phyloP scores from a whole-genome alignment of 202 grass and related monocot genomes.

The Schoenoplectus triqueter region DNA sequence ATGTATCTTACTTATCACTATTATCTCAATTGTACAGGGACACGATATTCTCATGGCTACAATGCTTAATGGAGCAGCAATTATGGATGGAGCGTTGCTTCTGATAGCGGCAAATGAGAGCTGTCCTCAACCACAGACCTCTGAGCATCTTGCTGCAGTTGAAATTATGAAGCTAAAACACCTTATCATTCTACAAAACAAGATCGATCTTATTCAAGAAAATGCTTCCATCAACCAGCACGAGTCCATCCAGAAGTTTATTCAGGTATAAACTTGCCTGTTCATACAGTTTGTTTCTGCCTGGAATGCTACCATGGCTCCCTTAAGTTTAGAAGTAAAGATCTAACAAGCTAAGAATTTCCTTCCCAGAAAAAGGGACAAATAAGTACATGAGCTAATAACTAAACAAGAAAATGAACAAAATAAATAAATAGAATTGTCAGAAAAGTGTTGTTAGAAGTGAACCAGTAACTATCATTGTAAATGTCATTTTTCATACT shows the following conservation, averaged over 20 bases:
- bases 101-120: conserved; percentile 95
- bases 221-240: conserved; percentile 93
- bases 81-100: conserved; percentile 97
- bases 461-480: not conserved
- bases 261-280: conserved; percentile 54
- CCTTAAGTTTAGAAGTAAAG: not conserved
- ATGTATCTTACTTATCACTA: not conserved
- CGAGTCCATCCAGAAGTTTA: conserved; percentile 92
- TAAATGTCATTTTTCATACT: not conserved
- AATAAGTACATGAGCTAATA: not conserved
- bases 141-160: conserved; percentile 94
- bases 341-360: not conserved
- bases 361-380: not conserved
- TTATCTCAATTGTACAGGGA: conserved; percentile 50
- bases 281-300: not conserved
- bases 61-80: conserved; percentile 99
- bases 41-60: conserved; percentile 99
- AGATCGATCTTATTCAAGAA: conserved; percentile 99
- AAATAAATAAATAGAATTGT: not conserved
- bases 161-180: conserved; percentile 98
- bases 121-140: conserved; percentile 94
- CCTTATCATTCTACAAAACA: conserved; percentile 97
- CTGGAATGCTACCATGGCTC: not conserved
- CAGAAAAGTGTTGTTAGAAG: not conserved
- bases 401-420: not conserved